phyloP scores from a whole-genome alignment of 164 flowering plant genomes.

The Buxus sempervirens region DNA sequence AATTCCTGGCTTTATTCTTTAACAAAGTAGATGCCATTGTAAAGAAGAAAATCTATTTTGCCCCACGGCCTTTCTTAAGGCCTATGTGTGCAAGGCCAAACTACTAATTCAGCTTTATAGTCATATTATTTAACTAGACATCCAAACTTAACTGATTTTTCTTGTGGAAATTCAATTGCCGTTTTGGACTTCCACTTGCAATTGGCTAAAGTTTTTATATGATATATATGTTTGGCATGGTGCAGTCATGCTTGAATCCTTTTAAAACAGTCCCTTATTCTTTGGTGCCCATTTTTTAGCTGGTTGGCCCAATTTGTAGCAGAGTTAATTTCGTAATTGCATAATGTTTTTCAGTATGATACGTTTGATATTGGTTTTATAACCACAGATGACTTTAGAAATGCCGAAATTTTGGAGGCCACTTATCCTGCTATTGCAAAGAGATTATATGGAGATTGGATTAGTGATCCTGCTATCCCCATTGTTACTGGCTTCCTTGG shows the following conservation, averaged over 20 bases:
- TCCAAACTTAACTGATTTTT: too few relatives aligned
- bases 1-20: not conserved
- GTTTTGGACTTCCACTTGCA: not conserved
- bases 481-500: constrained; percentile 80
- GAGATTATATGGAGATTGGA: constrained; percentile 58
- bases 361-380: constrained; percentile 70
- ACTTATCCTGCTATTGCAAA: constrained; percentile 79
- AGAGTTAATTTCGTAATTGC: not conserved
- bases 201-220: not conserved
- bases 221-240: not conserved
- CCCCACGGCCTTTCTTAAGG: too few relatives aligned
- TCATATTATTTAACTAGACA: too few relatives aligned
- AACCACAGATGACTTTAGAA: constrained; percentile 78
- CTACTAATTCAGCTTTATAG: too few relatives aligned
- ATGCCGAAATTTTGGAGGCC: constrained; percentile 78
- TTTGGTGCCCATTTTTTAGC: not conserved
- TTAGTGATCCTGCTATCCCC: constrained; percentile 64
- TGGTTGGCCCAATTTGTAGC: not conserved
- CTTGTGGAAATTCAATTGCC: not conserved
- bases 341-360: constrained; percentile 57
- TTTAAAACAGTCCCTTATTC: not conserved
- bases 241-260: not conserved
- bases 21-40: not conserved
- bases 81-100: too few relatives aligned
- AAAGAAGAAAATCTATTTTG: not conserved